Percentiles rank a stretch among this genome's conserved stretches.
Evolutionary conservation across 768 basidiomycete species (phyloP).

Genomic region (Xerocomus spinulosus): DNA sequence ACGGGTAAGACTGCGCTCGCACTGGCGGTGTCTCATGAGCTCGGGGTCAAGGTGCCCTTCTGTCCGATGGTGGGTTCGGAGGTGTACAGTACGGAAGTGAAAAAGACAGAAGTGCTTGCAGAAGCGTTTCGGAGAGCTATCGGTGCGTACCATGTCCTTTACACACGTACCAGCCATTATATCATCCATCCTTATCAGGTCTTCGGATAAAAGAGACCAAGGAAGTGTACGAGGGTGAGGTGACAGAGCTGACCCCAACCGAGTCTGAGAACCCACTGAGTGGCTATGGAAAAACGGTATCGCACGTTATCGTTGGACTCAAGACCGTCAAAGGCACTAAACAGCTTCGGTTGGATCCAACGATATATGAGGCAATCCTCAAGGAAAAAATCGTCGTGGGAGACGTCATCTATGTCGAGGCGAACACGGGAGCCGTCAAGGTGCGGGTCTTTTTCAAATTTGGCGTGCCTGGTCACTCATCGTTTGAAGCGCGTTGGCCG

Average conservation of each 20-base stretch:
- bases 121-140: conserved; percentile 95
- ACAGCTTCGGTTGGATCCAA: conserved; percentile 89
- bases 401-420: conserved; percentile 95
- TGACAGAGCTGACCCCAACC: conserved; percentile 93
- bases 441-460: conserved; percentile 37
- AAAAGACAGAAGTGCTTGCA: conserved; percentile 97
- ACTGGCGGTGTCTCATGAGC: conserved; percentile 90
- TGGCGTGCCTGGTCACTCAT: background rate
- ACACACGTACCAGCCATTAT: background rate
- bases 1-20: conserved; percentile 98
- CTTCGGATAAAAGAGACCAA: conserved; percentile 99
- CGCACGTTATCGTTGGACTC: conserved; percentile 94
- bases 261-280: conserved; percentile 97
- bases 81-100: conserved; percentile 95
- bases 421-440: conserved; percentile 93
- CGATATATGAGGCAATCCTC: conserved; percentile 93
- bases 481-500: conserved; percentile 78
- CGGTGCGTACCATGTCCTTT: conserved; percentile 51
- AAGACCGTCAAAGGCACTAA: conserved; percentile 94
- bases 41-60: conserved; percentile 93
- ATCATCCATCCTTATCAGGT: conserved; percentile 35
- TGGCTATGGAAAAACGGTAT: conserved; percentile 97
- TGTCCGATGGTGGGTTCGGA: conserved; percentile 99
- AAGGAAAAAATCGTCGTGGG: conserved; percentile 97
- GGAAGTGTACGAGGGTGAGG: conserved; percentile 97